Percentiles rank a stretch among this genome's conserved stretches.
Conservation (phyloP, 2,329 filamentous ascomycete genomes). For the Zasmidium citrigriseum region DNA sequence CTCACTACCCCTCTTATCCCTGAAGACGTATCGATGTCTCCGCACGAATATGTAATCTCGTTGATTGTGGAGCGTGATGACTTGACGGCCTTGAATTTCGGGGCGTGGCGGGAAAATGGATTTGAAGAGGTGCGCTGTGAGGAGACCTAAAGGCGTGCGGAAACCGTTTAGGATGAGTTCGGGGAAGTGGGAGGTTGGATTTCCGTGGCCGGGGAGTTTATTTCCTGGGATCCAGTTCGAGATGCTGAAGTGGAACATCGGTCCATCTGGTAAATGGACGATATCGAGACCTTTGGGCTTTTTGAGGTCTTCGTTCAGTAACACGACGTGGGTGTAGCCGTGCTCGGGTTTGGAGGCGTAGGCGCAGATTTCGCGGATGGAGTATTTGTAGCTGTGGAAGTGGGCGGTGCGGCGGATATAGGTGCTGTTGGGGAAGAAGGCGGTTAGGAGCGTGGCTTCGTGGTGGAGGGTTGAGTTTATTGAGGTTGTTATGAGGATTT, state of each 20-base stretch:
- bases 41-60: constrained; percentile 94
- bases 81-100: constrained; percentile 82
- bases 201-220: constrained; percentile 85
- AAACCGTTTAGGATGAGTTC: constrained; percentile 94
- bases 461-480: constrained; percentile 86
- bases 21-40: constrained; percentile 87
- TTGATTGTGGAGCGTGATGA: constrained; percentile 91
- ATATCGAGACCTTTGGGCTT: constrained; percentile 78
- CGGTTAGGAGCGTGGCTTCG: constrained; percentile 75
- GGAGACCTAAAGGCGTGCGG: constrained; percentile 83
- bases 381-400: constrained; percentile 86
- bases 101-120: constrained; percentile 77
- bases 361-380: constrained; percentile 81
- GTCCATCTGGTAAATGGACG: constrained; percentile 78
- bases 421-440: constrained; percentile 74
- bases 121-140: constrained; percentile 83
- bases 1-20: constrained; percentile 82
- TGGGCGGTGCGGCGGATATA: constrained; percentile 88
- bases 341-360: constrained; percentile 71
- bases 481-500: constrained; percentile 88
- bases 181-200: constrained; percentile 85
- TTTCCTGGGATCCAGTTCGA: constrained; percentile 88
- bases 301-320: constrained; percentile 89
- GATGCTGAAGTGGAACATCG: constrained; percentile 90
- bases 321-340: constrained; percentile 78